Conservation (phyloP, 768 basidiomycete species). For the Guyanaporus albipodus region DNA sequence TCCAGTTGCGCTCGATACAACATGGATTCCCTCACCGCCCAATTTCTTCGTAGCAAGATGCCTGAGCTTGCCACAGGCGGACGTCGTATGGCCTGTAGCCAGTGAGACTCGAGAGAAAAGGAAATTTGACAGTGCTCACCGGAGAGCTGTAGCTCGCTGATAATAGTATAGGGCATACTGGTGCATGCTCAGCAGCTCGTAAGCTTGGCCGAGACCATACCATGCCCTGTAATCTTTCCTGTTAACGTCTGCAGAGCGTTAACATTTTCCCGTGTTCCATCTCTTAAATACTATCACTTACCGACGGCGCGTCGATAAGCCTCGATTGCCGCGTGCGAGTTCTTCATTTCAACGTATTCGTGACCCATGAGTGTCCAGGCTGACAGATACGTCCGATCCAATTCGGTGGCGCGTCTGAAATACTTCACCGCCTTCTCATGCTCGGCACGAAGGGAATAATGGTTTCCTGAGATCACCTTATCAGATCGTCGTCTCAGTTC, state of each 20-base stretch:
- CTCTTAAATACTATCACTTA: constrained; percentile 36
- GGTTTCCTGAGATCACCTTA: constrained; percentile 65
- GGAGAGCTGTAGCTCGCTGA: constrained; percentile 88
- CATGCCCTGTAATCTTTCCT: constrained; percentile 96
- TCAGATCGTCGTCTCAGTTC: background rate
- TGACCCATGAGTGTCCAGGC: constrained; percentile 99
- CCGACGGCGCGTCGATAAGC: constrained; percentile 95
- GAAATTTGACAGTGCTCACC: constrained; percentile 42
- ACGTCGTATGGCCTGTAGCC: constrained; percentile 83
- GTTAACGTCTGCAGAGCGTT: constrained; percentile 72
- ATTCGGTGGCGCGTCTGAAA: constrained; percentile 90
- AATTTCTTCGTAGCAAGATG: constrained; percentile 90
- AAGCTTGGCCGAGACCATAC: constrained; percentile 98
- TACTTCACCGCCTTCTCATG: constrained; percentile 96
- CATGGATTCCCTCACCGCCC: constrained; percentile 52
- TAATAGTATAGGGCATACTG: constrained; percentile 96
- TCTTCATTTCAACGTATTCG: constrained; percentile 98
- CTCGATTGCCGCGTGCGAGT: constrained; percentile 98
- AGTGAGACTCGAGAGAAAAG: constrained; percentile 1
- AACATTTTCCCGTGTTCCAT: background rate
- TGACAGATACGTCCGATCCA: constrained; percentile 91
- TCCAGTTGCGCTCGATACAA: background rate
- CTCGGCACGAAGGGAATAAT: constrained; percentile 89
- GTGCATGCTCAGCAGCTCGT: constrained; percentile 95
- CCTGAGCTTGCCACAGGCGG: constrained; percentile 93